phyloP scores from a whole-genome alignment of 1,139 yeast species.

The Taphrina sp. region DNA sequence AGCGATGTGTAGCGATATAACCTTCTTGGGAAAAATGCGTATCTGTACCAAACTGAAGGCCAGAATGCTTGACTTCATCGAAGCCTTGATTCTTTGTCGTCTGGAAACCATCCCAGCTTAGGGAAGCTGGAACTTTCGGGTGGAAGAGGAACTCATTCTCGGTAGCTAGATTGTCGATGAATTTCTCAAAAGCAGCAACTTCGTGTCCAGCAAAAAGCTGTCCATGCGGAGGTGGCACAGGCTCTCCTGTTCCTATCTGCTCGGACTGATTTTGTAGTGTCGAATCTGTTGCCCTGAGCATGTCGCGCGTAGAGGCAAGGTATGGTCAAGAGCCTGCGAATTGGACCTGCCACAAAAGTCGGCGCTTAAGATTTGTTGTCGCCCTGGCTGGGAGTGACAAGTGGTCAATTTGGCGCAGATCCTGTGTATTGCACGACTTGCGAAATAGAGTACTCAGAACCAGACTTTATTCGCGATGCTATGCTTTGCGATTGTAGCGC shows the following conservation, averaged over 20 bases:
- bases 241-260: slow-evolving; percentile 19
- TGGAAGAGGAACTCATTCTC: slow-evolving; percentile 45
- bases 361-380: too few relatives aligned
- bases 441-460: too few relatives aligned
- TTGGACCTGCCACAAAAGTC: too few relatives aligned
- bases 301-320: too few relatives aligned
- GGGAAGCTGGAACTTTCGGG: slow-evolving; percentile 42
- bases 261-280: too few relatives aligned
- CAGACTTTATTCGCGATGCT: too few relatives aligned
- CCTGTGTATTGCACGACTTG: too few relatives aligned
- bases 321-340: too few relatives aligned
- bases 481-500: too few relatives aligned
- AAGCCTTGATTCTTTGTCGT: slow-evolving; percentile 33
- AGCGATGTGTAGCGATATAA: slow-evolving; percentile 36
- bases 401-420: too few relatives aligned
- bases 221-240: slow-evolving; percentile 13
- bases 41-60: slow-evolving; percentile 38
- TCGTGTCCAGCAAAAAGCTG: slow-evolving; percentile 43
- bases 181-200: slow-evolving; percentile 44
- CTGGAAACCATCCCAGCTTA: slow-evolving; percentile 43
- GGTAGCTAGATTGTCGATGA: slow-evolving; percentile 46
- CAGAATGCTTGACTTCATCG: slow-evolving; percentile 37
- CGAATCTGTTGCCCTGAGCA: too few relatives aligned
- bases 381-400: too few relatives aligned
- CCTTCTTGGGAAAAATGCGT: slow-evolving; percentile 36